Base-by-base conservation (phyloP, 345 rosid genomes). In the Salix arbutifolia region DNA sequence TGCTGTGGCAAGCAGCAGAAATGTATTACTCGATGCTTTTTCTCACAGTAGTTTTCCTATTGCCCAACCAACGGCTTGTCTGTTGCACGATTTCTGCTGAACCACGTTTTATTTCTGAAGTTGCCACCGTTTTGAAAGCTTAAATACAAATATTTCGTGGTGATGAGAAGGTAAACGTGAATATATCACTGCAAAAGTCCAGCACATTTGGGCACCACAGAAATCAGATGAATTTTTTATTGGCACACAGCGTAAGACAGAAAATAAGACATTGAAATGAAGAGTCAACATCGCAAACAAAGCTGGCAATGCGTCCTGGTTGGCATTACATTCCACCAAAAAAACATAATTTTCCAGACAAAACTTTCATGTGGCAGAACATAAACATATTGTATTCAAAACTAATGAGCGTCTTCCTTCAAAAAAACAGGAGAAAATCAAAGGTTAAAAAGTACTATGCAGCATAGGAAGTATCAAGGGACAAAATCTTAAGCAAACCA, bases 401-500 rank as follows among this genome's bases (percentile, higher is more conserved):
- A n/a, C n/a, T n/a, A 58, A 4, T 10, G 64, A 58, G 64, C 62
- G 23, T 58, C 64, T n/a, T 56, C 1, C 10, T n/a, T n/a, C 5
- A 19, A n/a, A 2, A 40, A 11, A 5, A 25, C 1, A 4, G 58
- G 62, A n/a, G 14, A 58, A 73, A 56, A 13, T 25, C 16, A 8
- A 60, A 61, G 23, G 28, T 14, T 14, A 67, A 21, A 23, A 21
- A 56, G 19, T 3, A 16, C 38, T 21, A 52, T 25, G n/a, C 69
- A 19, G 38, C 11, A 42, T 9, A 23, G 62, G 40, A 71, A 5
- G 37, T 23, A 23, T 81, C 87, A 76, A 87, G 83, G 65, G 75
- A 88, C 85, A 86, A 82, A 48, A 91, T 87, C 79, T 69, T 87
- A 16, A 94, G 85, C 84, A 91, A 79, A 23, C 83, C 96, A 69